A percentile compares a stretch with the other conserved stretches of the same genome.
Conservation (phyloP, 768 basidiomycete species). For the Scleroderma citrinum region DNA sequence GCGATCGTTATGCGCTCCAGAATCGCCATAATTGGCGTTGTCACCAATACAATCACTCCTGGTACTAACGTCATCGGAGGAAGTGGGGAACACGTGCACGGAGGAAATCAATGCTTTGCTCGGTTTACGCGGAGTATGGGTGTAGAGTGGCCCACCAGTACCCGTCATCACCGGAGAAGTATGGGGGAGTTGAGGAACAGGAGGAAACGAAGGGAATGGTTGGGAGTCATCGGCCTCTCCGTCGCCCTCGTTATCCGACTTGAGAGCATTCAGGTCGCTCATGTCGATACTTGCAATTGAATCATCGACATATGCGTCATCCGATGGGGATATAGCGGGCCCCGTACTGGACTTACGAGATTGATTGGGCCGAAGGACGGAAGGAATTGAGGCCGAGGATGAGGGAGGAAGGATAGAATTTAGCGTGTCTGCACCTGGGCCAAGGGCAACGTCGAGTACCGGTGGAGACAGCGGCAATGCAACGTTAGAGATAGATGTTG, state of each 20-base stretch:
- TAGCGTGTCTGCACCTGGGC: background rate
- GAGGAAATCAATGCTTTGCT: constrained; percentile 13
- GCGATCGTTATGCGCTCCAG: background rate
- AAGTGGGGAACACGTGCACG: constrained; percentile 7
- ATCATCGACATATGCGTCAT: constrained; percentile 11
- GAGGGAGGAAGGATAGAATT: constrained; percentile 8
- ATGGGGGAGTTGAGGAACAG: constrained; percentile 10
- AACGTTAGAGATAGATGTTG: constrained; percentile 1
- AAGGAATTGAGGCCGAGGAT: constrained; percentile 1
- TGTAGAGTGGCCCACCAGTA: constrained; percentile 10
- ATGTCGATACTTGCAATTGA: constrained; percentile 26
- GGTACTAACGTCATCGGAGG: background rate
- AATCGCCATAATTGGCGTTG: background rate
- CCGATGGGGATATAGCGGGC: background rate
- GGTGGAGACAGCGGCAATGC: background rate
- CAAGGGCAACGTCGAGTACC: background rate
- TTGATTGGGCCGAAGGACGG: constrained; percentile 15
- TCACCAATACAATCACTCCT: background rate
- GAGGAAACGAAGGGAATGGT: constrained; percentile 23
- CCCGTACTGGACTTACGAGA: constrained; percentile 8
- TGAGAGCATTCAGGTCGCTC: constrained; percentile 27
- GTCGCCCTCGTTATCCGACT: constrained; percentile 23
- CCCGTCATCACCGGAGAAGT: background rate
- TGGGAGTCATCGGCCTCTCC: constrained; percentile 18
- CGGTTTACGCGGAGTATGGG: constrained; percentile 19